Evolutionary conservation across 164 flowering plant species (phyloP), one percentile per base, ranked within the genome.

Genomic region (Stephania cephalantha): DNA sequence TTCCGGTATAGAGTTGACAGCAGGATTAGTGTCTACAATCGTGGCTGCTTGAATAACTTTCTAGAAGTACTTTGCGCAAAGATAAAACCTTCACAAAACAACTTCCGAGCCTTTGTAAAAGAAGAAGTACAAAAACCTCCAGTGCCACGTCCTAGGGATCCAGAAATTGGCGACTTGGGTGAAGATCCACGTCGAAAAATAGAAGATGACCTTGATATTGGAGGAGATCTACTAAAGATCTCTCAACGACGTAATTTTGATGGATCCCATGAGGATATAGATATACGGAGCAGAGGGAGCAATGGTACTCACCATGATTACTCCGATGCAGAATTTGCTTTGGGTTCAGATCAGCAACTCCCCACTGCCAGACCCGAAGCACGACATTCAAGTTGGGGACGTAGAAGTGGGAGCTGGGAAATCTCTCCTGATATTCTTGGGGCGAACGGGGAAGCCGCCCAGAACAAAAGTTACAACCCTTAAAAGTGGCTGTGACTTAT

Each of bases 151-250:
- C 67, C 81, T 1, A 82, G 81, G 13, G 89, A 85, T 77, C 75
- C 74, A n/a, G 94, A 87, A 67, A 71, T 70, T n/a, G 90, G 87
- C 52, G 91, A 92, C 50, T 44, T 46, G 2, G 81, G 85, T 68
- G 83, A 79, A 17, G 85, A 87, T 78, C 87, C 83, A 20, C 95
- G 97, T 42, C 25, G 85, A 44, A 94, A 94, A 81, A 97, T 95
- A n/a, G 94, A 91, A 83, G 94, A 91, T 71, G 98, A 95, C 78
- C 79, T 89, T 48, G 97, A 93, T 35, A 74, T 92, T 61, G 97
- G 98, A 64, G 91, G 94, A 74, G 97, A 91, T 79, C 79, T 95
- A 22, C 73, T 91, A 76, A 92, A 90, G 81, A 88, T 92, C 70
- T 91, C 97, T 35, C 95, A 86, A 80, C 91, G 97, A 12, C 91